Evolutionary conservation across 2,329 filamentous ascomycete genomes (phyloP), one percentile per base, ranked within the genome.

Genomic region (Aaosphaeria pasadenensis): DNA sequence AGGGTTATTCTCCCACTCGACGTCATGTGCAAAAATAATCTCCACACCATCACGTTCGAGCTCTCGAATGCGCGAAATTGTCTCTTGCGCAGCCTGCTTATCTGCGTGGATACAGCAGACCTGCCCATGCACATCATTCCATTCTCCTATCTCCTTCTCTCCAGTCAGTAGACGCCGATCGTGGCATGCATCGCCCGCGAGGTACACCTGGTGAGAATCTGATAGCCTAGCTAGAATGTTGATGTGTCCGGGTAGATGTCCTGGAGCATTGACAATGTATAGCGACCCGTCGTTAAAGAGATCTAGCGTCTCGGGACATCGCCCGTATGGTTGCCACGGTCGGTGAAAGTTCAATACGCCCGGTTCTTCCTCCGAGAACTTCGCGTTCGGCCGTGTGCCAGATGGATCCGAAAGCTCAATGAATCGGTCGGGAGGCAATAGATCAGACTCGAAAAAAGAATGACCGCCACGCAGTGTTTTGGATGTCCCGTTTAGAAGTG

Each of bases 131-230:
- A 64, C 66, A 52, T 79, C 74, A 24, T 72, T 64, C 69, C 77
- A 82, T 41, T 75, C 68, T 1, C 78, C 80, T 41, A 83, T 78
- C 1, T 67, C 71, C 50, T 74, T 79, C 52, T 81, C 78, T 0
- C 78, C 77, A 0, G 70, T 75, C 54, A 83, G 54, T 2, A 83
- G 64, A 30, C 79, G 63, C 0, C 67, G 63, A 52, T 83, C 78
- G 52, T 83, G 80, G 49, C 76, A 83, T 13, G 76, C 74, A 60
- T 83, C 80, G 3, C 78, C 80, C 6, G 70, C 76, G 1, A 83
- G 70, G 52, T 76, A 78, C 1, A 80, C 59, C 58, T 73, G 75
- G 13, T 70, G 68, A 11, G 55, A 50, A 2, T 61, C 47, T 0
- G 64, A 67, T 0, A 70, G 67, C 0, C 73, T 68, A 6, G 70